Conservation (phyloP, 305 asterid species). For the Solanum hybrid region DNA sequence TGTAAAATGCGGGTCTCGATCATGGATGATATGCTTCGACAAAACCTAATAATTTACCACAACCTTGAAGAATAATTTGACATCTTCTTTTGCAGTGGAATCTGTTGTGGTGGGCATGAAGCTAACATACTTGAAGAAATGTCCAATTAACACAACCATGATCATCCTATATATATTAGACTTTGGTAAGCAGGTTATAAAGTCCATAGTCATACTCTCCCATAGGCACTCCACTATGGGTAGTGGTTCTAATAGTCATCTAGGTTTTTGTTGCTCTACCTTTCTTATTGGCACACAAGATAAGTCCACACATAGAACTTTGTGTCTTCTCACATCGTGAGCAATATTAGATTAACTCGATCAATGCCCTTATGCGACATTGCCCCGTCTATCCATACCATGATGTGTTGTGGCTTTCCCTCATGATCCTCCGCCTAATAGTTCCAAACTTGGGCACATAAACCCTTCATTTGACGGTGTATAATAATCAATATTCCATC, state of each 20-base stretch:
- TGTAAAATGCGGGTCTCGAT: not conserved
- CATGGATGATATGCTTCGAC: not conserved
- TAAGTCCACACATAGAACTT: not conserved
- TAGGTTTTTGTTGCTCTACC: not conserved
- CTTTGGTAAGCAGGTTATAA: not conserved
- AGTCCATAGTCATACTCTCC: not conserved
- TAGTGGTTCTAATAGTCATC: not conserved
- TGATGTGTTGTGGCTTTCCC: no score
- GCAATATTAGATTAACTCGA: no score
- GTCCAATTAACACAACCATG: no score
- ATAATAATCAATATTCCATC: not conserved
- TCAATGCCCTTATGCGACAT: not conserved
- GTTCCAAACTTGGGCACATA: no score
- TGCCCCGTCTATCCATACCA: accelerated
- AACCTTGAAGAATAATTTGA: not conserved
- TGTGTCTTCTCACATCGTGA: not conserved
- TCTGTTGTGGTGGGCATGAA: not conserved
- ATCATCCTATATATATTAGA: not conserved
- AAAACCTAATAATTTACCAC: no score
- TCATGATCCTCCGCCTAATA: no score
- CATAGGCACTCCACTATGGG: not conserved
- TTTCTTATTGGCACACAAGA: not conserved
- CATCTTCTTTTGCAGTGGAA: no score
- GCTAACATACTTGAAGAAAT: not conserved
- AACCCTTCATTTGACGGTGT: not conserved